A percentile compares a stretch with the other conserved stretches of the same genome.
Conservation (phyloP, 75 land plant species). For the Isoetes taiwanensis region DNA sequence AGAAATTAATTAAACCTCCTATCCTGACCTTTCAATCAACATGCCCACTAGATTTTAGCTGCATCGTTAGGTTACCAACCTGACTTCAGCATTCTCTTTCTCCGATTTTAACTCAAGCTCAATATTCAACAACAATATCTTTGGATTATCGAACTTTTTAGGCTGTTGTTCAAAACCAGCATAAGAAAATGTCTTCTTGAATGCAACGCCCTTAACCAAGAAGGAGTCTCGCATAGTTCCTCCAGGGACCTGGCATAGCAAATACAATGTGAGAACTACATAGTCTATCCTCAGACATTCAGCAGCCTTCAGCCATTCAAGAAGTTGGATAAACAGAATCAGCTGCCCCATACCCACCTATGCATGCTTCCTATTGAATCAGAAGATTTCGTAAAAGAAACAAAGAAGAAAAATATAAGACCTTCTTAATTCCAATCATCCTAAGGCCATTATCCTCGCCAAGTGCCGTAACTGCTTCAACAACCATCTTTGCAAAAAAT, state of each 20-base stretch:
- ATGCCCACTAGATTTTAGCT: neutral
- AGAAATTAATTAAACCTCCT: neutral
- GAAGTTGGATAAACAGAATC: neutral
- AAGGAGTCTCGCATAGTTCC: constrained; percentile 97
- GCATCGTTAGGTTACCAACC: constrained; percentile 28
- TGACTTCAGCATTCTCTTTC: constrained; percentile 97
- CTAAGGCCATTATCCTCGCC: constrained; percentile 81
- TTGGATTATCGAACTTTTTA: constrained; percentile 76
- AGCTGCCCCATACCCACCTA: no score
- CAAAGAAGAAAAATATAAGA: constrained; percentile 1
- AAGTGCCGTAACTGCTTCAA: constrained; percentile 80
- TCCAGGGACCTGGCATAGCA: constrained; percentile 61
- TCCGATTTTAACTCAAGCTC: constrained; percentile 96
- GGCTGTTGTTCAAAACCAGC: constrained; percentile 99
- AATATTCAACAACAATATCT: constrained; percentile 71
- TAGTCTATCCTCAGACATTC: neutral
- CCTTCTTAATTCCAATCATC: constrained; percentile 96
- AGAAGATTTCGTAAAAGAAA: no score
- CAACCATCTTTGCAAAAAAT: constrained; percentile 96
- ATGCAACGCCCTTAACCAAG: constrained; percentile 92
- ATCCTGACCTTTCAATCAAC: neutral
- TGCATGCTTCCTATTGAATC: no score
- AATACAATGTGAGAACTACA: neutral
- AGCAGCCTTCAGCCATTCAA: no score
- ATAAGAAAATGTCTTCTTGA: constrained; percentile 97